Evolutionary conservation across 495 filamentous ascomycete species (phyloP), one percentile per base, ranked within the genome.

Genomic region (Penicillium coprophilum): DNA sequence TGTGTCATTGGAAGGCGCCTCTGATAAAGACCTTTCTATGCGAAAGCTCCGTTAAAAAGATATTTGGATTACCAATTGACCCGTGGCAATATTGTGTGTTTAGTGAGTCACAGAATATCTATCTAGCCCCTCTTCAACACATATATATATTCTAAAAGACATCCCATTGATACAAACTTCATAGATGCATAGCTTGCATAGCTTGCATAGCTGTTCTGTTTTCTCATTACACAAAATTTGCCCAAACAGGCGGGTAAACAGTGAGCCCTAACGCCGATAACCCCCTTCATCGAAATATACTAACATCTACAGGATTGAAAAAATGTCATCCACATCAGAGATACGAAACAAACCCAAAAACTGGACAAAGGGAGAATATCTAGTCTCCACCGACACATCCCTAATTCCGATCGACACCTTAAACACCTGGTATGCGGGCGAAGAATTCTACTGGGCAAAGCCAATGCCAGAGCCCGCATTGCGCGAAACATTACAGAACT

Each of bases 361-460:
- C 34, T 67, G 64, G 66, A 47, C 53, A n/a, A 56, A 55, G 19
- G 58, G 66, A 30, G 61, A 66, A 27, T 82, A 72, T 49, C 46
- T 80, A 27, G 64, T 83, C 57, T 85, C 83, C 3, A 85, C 78
- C 12, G 73, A 84, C 44, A 71, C 65, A 19, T 55, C 60, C 10
- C 71, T 79, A 20, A 66, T 87, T 58, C 73, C 81, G 8, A 62
- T 77, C 31, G 53, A 71, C 34, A 75, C 76, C 7, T 62, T 86
- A 54, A 81, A 81, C 51, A 66, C 65, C 1, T 82, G 78, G 6
- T 74, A 85, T 62, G 73, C 36, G 17, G 76, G 75, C 0, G 78
- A 85, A 38, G 50, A 75, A 41, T 57, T 85, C 46, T 85, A 82
- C 76, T 86, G 84, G 84, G 71, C 78, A 1, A 65, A 71, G 17